phyloP scores from a whole-genome alignment of 2,329 filamentous ascomycete genomes.

The Pezicula radicicola region DNA sequence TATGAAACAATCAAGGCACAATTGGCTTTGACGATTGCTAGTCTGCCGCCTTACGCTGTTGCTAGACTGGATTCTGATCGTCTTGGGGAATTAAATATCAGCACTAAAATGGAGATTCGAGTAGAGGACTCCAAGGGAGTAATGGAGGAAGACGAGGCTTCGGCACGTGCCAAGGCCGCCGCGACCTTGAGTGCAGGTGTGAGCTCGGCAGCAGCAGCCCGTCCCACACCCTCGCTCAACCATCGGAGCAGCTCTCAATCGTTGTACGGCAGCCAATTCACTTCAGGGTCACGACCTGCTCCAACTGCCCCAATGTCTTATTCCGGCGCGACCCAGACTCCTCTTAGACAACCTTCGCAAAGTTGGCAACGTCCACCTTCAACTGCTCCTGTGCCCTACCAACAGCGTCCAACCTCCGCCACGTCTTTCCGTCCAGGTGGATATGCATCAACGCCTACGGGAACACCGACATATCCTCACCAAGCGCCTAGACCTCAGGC shows the following conservation, averaged over 20 bases:
- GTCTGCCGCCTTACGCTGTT: constrained; percentile 53
- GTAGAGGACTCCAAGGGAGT: constrained; percentile 46
- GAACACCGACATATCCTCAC: constrained; percentile 25
- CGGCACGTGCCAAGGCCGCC: constrained; percentile 21
- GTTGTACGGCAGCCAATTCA: constrained; percentile 30
- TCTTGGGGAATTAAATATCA: constrained; percentile 50
- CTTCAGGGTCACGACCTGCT: constrained; percentile 18
- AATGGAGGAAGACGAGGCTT: constrained; percentile 49
- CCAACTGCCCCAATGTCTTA: constrained; percentile 16
- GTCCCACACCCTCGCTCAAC: constrained; percentile 16
- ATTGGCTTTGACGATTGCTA: constrained; percentile 46
- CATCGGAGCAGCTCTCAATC: constrained; percentile 22
- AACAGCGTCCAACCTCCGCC: constrained; percentile 19
- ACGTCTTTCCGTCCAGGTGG: constrained; percentile 21
- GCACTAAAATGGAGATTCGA: constrained; percentile 46
- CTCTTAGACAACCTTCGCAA: constrained; percentile 21
- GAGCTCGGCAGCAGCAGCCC: constrained; percentile 13
- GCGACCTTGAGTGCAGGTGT: constrained; percentile 11
- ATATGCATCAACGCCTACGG: constrained; percentile 13
- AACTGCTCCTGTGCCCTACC: constrained; percentile 23
- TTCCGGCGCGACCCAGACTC: constrained; percentile 23
- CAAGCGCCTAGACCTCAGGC: constrained; percentile 21
- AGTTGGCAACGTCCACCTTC: constrained; percentile 24
- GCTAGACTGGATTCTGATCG: constrained; percentile 54
- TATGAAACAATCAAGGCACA: constrained; percentile 51